Evolutionary conservation across 768 basidiomycete species (phyloP).

Genomic region (Russula dissimulans): DNA sequence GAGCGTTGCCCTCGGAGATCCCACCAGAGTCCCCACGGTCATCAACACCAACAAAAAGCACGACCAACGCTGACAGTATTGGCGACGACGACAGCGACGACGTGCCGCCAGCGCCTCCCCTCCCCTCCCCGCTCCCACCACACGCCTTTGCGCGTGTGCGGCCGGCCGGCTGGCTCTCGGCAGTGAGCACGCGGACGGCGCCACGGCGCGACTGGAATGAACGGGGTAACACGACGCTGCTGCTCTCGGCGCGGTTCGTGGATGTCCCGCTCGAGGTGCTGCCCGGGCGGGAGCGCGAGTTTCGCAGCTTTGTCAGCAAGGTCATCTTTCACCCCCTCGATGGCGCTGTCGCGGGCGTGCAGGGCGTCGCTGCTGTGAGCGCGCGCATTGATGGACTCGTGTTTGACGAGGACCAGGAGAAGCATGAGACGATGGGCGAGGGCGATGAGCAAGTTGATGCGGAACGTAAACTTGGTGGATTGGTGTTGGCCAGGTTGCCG

Average conservation of each 20-base stretch:
- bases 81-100: slow-evolving; percentile 11
- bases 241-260: slow-evolving; percentile 53
- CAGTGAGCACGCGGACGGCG: slow-evolving; percentile 33
- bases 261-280: slow-evolving; percentile 73
- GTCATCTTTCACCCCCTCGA: slow-evolving; percentile 28
- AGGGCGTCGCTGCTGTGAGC: slow-evolving; percentile 12
- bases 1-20: slow-evolving; percentile 22
- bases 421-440: background rate
- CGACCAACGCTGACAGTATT: background rate
- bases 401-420: background rate
- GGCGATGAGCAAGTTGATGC: background rate
- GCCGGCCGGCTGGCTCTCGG: slow-evolving; percentile 58
- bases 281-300: slow-evolving; percentile 67
- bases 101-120: slow-evolving; percentile 38
- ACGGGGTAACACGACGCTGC: slow-evolving; percentile 45
- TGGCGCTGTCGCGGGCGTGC: slow-evolving; percentile 15
- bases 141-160: slow-evolving; percentile 68
- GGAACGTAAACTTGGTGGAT: background rate
- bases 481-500: slow-evolving; percentile 14
- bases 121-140: slow-evolving; percentile 60
- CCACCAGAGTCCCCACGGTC: background rate
- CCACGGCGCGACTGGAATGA: slow-evolving; percentile 32
- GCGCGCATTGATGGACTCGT: slow-evolving; percentile 14
- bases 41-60: background rate
- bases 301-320: slow-evolving; percentile 71